A percentile compares a stretch with the other conserved stretches of the same genome.
Conservation (phyloP, 108 stramenopile species). For the Pseudonitzschia multiseries region DNA sequence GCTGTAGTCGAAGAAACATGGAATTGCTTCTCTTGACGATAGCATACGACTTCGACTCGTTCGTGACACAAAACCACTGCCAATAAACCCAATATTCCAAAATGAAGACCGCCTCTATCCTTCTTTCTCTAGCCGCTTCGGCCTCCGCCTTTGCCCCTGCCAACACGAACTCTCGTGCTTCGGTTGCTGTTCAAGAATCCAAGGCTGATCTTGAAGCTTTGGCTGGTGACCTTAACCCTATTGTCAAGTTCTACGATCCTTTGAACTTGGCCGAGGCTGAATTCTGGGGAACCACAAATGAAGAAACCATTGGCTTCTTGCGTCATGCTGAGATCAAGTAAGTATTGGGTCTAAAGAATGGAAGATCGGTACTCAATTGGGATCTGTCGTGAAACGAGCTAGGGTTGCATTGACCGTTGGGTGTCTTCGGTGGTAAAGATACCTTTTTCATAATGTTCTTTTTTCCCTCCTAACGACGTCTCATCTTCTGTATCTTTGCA, state of each 20-base stretch:
- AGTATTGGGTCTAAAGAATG: too few relatives aligned
- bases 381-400: too few relatives aligned
- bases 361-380: too few relatives aligned
- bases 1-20: neutral
- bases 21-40: neutral
- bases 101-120: constrained; percentile 52
- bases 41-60: neutral
- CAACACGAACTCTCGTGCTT: constrained; percentile 20
- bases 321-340: constrained; percentile 79
- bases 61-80: neutral
- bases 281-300: constrained; percentile 68
- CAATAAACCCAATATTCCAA: neutral
- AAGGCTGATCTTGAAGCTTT: constrained; percentile 76
- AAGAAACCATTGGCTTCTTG: constrained; percentile 72
- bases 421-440: neutral
- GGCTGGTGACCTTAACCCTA: constrained; percentile 67
- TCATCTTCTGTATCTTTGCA: neutral
- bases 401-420: neutral
- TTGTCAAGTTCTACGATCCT: constrained; percentile 71
- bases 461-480: neutral
- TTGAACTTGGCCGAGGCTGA: constrained; percentile 63
- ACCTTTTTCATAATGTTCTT: neutral
- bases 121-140: constrained; percentile 35
- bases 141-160: constrained; percentile 65
- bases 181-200: constrained; percentile 52